Base-by-base conservation (phyloP, 2,329 filamentous ascomycete genomes). In the Paecilomyces formosus region DNA sequence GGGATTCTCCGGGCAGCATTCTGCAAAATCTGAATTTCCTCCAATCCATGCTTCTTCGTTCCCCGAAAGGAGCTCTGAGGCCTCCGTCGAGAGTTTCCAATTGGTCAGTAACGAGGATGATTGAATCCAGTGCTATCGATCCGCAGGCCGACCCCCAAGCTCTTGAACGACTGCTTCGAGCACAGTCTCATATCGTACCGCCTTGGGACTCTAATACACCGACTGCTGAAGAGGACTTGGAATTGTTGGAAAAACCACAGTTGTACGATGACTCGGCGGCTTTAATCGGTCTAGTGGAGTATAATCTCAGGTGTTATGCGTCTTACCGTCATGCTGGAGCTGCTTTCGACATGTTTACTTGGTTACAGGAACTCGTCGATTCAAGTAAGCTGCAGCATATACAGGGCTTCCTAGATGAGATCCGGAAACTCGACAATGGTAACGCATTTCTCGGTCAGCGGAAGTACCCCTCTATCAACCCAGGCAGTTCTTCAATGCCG, bases 81-180 rank as follows among this genome's bases (percentile, higher is more conserved):
- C 67, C 69, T 30, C 70, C 71, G 8, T 65, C 65, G 7, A 70
- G 65, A 58, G 64, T 66, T 35, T 63, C 70, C 21, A 74, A 74
- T 45, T 74, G 71, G 63, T 68, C 77, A 49, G 63, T 82, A 33
- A 69, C 79, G n/a, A 80, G 83, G 30, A 68, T 84, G 24, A 52
- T 81, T 7, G 81, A 85, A 58, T 78, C 79, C 1, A 77, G 77
- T 35, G 75, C 73, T 21, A 65, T 83, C 15, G 66, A 76, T 6
- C 69, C 78, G 2, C 73, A 79, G 33, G 69, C 70, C 24, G 75
- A 81, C 24, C 79, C 81, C 13, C 69, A 72, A 53, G 60, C 77
- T 2, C 66, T 81, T 15, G 71, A 78, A 33, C 78, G 63, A 65
- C 73, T 67, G 63, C 71, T 66, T 70, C 77, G 64, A 61, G 58